Conservation (phyloP, 257 asterid genomes). For the Capsicum rhomboideum region DNA sequence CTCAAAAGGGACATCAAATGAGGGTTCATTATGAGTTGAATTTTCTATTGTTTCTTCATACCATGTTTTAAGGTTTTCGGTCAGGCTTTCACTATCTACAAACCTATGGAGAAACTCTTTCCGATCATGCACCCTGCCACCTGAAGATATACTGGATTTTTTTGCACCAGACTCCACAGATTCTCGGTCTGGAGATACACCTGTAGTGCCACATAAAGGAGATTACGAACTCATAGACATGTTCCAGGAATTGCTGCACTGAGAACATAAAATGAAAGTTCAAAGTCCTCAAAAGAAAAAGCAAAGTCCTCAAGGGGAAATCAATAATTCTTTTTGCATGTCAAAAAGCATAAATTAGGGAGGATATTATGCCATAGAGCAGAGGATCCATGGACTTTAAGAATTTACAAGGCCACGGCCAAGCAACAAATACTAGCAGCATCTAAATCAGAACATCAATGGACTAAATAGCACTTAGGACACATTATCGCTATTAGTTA, state of each 20-base stretch:
- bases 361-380: background rate
- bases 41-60: conserved; percentile 40
- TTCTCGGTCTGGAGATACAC: conserved; percentile 65
- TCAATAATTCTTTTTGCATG: background rate
- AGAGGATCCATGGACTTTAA: background rate
- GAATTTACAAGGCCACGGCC: background rate
- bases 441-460: background rate
- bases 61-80: conserved; percentile 50
- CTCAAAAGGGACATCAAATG: conserved; percentile 80
- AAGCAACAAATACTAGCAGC: background rate
- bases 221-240: background rate
- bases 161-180: conserved; percentile 69
- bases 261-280: background rate
- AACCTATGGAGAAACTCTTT: conserved; percentile 83
- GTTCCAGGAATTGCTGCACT: background rate
- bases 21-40: conserved; percentile 12
- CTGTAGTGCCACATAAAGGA: conserved; percentile 20
- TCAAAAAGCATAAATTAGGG: background rate
- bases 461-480: background rate
- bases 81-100: conserved; percentile 52
- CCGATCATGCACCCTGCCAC: conserved; percentile 56
- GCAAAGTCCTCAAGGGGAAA: background rate
- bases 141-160: conserved; percentile 66
- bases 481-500: background rate
- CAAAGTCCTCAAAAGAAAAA: background rate